Base-by-base conservation (phyloP, 495 filamentous ascomycete genomes). In the Penicillium simplicissimum region DNA sequence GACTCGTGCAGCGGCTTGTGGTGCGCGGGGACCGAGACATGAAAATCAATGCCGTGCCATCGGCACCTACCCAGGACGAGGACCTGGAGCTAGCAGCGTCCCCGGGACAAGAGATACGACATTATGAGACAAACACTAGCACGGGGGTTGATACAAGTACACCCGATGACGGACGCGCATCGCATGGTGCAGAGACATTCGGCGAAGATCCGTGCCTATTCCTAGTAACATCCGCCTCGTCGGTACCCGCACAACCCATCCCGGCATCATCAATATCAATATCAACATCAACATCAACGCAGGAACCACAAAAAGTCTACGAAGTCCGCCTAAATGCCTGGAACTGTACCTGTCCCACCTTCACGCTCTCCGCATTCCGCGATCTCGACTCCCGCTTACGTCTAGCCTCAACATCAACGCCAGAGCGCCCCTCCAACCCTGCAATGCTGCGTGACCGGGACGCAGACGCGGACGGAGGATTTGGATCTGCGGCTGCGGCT, bases 331-430 rank as follows among this genome's bases (percentile, higher is more conserved):
- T 90, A 8, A 59, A 67, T 3, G 88, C 90, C n/a, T 97, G 93
- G 93, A 92, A 90, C 69, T 97, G 93, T 71, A 89, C 85, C 10
- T 97, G 93, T 79, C 88, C 91, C 1, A 87, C 86, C 4, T 97
- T 96, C 69, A 82, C 88, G 0, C 88, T 94, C 59, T 77, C 85
- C 34, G 82, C 85, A 40, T 91, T 91, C 60, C 84, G 84, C 23
- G 67, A 75, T 49, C 52, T 61, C 52, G 45, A 57, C 23, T 45
- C 63, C 8, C 58, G 59, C 28, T 34, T 25, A 17, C 9, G 11
- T 45, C 17, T 11, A 42, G 21, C 17, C 31, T 60, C 23, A 60
- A 59, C 28, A 31, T 31, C 28, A 11, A 28, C 45, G 49, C 36
- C 57, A 37, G 34, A 66, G 0, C 37, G 64, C 45, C 45, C 61